Evolutionary conservation across 352 stramenopile genomes (phyloP).

Genomic region (Phytophthora palmivora): DNA sequence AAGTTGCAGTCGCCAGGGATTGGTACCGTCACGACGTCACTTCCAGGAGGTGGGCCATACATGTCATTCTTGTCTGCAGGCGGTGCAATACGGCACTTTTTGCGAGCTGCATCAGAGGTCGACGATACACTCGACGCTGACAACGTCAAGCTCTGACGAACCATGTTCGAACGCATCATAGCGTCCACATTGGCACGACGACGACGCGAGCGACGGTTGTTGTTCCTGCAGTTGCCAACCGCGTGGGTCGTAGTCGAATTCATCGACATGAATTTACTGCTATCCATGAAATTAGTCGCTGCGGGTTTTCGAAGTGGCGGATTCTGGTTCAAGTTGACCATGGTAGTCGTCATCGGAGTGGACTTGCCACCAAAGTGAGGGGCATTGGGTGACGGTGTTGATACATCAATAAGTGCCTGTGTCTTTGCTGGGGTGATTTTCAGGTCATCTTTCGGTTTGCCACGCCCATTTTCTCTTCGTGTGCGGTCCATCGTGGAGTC

Average conservation of each 20-base stretch:
- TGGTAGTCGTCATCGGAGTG: conserved; percentile 23
- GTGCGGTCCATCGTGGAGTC: conserved; percentile 42
- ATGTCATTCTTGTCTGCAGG: conserved; percentile 22
- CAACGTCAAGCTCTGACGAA: conserved; percentile 54
- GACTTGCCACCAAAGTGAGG: conserved; percentile 28
- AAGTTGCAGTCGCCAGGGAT: conserved; percentile 69
- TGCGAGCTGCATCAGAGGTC: conserved; percentile 25
- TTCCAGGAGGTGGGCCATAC: conserved; percentile 53
- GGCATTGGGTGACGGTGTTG: conserved; percentile 52
- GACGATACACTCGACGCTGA: conserved; percentile 43
- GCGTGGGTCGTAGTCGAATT: conserved; percentile 37
- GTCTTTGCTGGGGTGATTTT: conserved; percentile 60
- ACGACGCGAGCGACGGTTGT: conserved; percentile 34
- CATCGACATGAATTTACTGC: conserved; percentile 53
- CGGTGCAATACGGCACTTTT: conserved; percentile 26
- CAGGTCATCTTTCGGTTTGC: conserved; percentile 40
- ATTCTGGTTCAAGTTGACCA: conserved; percentile 40
- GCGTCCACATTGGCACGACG: conserved; percentile 71
- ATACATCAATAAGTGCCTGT: conserved; percentile 71
- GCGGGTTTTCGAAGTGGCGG: conserved; percentile 42
- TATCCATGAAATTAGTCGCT: conserved; percentile 65
- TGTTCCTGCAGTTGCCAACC: conserved; percentile 30
- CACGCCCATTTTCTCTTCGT: conserved; percentile 33
- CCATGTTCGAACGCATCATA: conserved; percentile 74
- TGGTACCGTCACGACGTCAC: conserved; percentile 61